Evolutionary conservation across 352 stramenopile species (phyloP), one percentile per base, ranked within the genome.

Genomic region (Pseudoperonospora humuli): DNA sequence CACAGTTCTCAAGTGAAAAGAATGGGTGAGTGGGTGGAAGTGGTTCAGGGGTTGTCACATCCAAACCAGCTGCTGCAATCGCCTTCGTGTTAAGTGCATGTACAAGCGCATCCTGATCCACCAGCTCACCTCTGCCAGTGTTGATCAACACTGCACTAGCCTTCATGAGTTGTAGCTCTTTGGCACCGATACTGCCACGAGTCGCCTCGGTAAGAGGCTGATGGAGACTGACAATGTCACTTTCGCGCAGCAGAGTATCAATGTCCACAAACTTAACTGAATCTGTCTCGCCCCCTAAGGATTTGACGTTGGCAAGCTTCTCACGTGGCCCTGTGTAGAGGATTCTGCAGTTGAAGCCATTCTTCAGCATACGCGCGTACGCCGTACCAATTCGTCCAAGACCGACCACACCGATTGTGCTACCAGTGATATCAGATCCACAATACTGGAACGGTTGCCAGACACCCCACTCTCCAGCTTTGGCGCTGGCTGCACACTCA

Each of bases 11-110:
- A 13, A 84, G 67, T 28, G 44, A 50, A 43, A 75, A 89, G 14
- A 97, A 51, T 40, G 58, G 57, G 53, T 96, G 84, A 13, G 69
- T 67, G 11, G 66, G 53, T 8, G 83, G 69, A 28, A 97, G 64
- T n/a, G 90, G 90, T 71, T 97, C 90, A 5, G 87, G 87, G 21
- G 68, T 75, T 11, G 86, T 96, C 15, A 94, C 88, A 51, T 97
- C 86, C 21, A 97, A 61, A 20, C 61, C 75, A 5, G 75, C 77
- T 6, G 60, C 68, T 9, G 70, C 72, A 37, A 90, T 81, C 24
- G 46, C 13, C 19, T 74, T 60, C 6, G 43, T 61, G 4, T 28
- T 29, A 1, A 91, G 57, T 3, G 71, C 75, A 2, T 70, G 14
- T 14, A 69, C 40, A 2, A 91, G 66, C 20, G 78, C 76, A 19